Evolutionary conservation across 805 yeast species (phyloP), one percentile per base, ranked within the genome.

Genomic region (Candida tibetensis): DNA sequence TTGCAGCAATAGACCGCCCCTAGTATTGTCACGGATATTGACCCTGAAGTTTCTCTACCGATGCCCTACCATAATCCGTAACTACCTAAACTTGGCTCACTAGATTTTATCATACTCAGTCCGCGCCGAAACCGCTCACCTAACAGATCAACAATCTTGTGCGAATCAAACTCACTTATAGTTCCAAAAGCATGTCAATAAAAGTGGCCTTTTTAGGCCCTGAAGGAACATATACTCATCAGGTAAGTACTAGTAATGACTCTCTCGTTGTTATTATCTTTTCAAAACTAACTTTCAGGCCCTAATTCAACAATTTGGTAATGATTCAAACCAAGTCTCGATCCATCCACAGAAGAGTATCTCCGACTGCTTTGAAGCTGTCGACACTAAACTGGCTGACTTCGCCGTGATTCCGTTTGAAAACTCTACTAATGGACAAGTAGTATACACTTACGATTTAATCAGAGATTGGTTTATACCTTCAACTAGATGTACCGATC

Each of bases 371-470:
- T 85, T 91, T 56, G 66, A 70, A 33, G 57, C 66, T 1, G 62
- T 83, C 7, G 59, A 71, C 23, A 48, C 59, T 3, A 62, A 62
- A 14, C 48, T 51, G 3, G 80, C 79, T n/a, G 81, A 80, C 37
- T 81, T 68, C 53, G 81, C 91, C 0, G 83, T 89, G 8, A 84
- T 93, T 2, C 99, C 99, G 1, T 77, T 87, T 49, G 97, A 91
- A 52, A 91, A 91, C 64, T 89, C 97, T 3, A 84, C 97, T 2
- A 93, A 91, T 59, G 99, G 99, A 0, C 90, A 84, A 48, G 99
- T 93, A 5, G 85, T 82, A 1, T 77, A 82, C 53, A 86, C 96
- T 0, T 82, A 86, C 57, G 96, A 89, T 54, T 65, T 89, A 10
- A 66, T 91, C 21, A 66, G 95, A 45, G 89, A 85, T 53, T 76